Evolutionary conservation across 1,284 basidiomycete genomes (phyloP).

Genomic region (Anthracocystis panici-leucophaei): DNA sequence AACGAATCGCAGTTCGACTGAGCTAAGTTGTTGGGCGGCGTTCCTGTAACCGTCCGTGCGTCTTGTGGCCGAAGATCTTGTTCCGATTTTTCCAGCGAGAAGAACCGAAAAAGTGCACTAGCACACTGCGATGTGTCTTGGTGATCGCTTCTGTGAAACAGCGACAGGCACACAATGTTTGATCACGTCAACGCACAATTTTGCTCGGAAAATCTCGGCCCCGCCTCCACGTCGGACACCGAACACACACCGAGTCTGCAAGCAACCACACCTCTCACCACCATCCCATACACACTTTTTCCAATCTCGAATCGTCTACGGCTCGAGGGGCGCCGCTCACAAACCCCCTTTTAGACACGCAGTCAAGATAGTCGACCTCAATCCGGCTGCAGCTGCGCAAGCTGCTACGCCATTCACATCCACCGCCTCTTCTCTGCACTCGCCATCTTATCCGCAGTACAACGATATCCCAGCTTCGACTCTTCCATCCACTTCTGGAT

Average conservation of each 20-base stretch:
- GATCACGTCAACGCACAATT: background rate
- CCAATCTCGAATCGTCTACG: conserved; percentile 6
- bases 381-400: conserved; percentile 39
- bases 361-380: conserved; percentile 39
- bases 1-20: background rate
- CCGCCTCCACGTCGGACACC: conserved; percentile 4
- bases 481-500: background rate
- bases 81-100: conserved; percentile 26
- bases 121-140: conserved; percentile 13
- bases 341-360: conserved; percentile 7
- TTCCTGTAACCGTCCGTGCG: conserved; percentile 14
- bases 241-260: background rate
- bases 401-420: conserved; percentile 26
- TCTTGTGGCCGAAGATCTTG: conserved; percentile 7
- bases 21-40: background rate
- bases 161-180: background rate
- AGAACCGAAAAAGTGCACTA: conserved; percentile 5
- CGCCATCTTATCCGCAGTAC: conserved; percentile 22
- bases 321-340: conserved; percentile 31
- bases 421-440: conserved; percentile 5
- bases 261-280: background rate
- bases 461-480: conserved; percentile 29
- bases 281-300: background rate
- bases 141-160: conserved; percentile 27
- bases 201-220: background rate